Base-by-base conservation (phyloP, 495 filamentous ascomycete genomes). In the Aspergillus affinis region DNA sequence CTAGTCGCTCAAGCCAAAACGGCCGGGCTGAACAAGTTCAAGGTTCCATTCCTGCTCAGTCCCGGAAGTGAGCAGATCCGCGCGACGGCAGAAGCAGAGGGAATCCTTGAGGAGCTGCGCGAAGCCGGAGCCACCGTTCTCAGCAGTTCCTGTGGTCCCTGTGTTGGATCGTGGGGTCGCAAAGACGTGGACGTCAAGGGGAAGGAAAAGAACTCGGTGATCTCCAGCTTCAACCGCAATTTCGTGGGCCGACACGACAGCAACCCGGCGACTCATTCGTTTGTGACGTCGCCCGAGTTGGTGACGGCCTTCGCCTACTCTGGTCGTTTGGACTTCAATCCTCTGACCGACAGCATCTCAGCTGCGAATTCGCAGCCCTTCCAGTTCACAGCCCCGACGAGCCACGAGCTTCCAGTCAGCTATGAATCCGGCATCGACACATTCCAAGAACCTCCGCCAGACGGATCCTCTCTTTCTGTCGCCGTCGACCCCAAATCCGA, bases 301-400 rank as follows among this genome's bases (percentile, higher is more conserved):
- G 61, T 61, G n/a, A 67, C 54, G 3, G 64, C 60, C 4, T 59
- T 57, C 15, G 57, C 53, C 4, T 62, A 54, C 30, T 50, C 57
- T n/a, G 60, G 53, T 23, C 47, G 50, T 0, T 58, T 66, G 7
- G 56, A 58, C 47, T 98, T 98, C 86, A 98, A 98, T 84, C 94
- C 94, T 61, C 78, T 98, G 57, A 96, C 88, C 69, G 94, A 98
- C 72, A 90, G 82, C 60, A 81, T 98, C 62, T 96, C 93, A 85
- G 95, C 89, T 79, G 91, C 91, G 80, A 90, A 97, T 73, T 94
- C 95, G 83, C 97, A 98, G 19, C 92, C 97, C 68, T 98, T 97
- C 84, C 80, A 82, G 78, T 87, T 98, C 58, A 76, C 86, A 72
- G 70, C 85, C 59, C 94, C 94, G 36, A 85, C 83, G 26, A 95